A percentile compares a stretch with the other conserved stretches of the same genome.
These are phyloP conservation scores for Colletotrichum ledebouriae DNA, from an alignment of 2,329 filamentous ascomycete genomes.

Conservation along the genomic window DNA sequence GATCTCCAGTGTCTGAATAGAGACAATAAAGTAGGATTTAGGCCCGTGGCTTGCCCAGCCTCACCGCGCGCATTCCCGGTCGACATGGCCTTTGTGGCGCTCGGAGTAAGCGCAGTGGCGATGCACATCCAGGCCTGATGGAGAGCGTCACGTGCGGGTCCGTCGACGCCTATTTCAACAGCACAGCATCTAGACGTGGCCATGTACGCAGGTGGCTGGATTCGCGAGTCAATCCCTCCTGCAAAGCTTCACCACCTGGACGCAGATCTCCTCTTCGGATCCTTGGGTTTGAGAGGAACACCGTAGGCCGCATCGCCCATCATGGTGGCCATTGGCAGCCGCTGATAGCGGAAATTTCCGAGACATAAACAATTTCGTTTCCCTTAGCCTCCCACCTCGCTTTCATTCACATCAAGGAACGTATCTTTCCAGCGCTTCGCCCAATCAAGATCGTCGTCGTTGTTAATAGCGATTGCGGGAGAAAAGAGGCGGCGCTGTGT, in stretches of 20 bases:
- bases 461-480: background rate
- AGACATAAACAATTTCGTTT: background rate
- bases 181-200: background rate
- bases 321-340: background rate
- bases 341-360: background rate
- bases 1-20: background rate
- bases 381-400: background rate
- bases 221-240: background rate
- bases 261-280: background rate
- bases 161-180: background rate
- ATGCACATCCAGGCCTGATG: background rate
- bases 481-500: background rate
- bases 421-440: too few relatives aligned
- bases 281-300: background rate
- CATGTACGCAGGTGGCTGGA: background rate
- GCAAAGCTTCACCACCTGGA: background rate
- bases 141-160: background rate
- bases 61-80: background rate
- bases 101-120: background rate
- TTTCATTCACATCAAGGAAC: background rate
- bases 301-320: background rate
- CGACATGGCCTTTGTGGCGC: background rate
- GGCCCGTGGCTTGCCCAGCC: background rate
- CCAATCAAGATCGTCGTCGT: too few relatives aligned
- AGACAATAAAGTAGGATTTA: background rate